Base-by-base conservation (phyloP, 2,329 filamentous ascomycete species). In the Xylariomycetidae sp. region DNA sequence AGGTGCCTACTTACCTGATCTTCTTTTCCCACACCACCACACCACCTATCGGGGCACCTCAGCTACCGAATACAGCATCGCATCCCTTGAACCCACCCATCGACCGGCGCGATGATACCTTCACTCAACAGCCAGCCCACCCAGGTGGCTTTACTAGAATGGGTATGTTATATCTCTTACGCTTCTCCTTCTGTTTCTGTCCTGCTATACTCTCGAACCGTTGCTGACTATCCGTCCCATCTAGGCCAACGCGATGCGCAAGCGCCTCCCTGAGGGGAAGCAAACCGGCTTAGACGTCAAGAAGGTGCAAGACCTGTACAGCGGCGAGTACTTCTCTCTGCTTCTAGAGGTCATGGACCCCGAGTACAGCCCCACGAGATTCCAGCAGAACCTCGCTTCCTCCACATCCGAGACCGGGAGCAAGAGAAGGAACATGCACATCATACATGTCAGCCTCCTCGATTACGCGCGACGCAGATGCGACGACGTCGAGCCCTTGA, bases 291-390 rank as follows among this genome's bases (percentile, higher is more conserved):
- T 60, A 23, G 58, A 62, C 40, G 65, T 66, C 50, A 65, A 65
- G 43, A 68, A 65, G n/a, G 58, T 73, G 31, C 62, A 68, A 32
- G 64, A 72, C 33, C 62, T 74, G 28, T 58, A 62, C 50, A 74
- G 78, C 43, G 74, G 73, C 34, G 56, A 68, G 37, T 55, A 71
- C 19, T 68, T 78, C 43, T 72, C 68, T 25, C 59, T 72, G 42
- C 65, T 78, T 29, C 67, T 79, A 38, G 65, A 72, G 52, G 69
- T 78, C 47, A 59, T 82, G 29, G 74, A 79, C 46, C 52, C 66
- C 20, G 61, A 68, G 39, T 82, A 78, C 49, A 68, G 74, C 49
- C 64, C 68, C 19, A 60, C 65, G 0, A 64, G 74, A 39, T 68
- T 79, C 35, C 67, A 74, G 36, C 59, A 63, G 29, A 66, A 47